A percentile compares a stretch with the other conserved stretches of the same genome.
Conservation (phyloP, 768 basidiomycete genomes). For the Auricularia cornea region DNA sequence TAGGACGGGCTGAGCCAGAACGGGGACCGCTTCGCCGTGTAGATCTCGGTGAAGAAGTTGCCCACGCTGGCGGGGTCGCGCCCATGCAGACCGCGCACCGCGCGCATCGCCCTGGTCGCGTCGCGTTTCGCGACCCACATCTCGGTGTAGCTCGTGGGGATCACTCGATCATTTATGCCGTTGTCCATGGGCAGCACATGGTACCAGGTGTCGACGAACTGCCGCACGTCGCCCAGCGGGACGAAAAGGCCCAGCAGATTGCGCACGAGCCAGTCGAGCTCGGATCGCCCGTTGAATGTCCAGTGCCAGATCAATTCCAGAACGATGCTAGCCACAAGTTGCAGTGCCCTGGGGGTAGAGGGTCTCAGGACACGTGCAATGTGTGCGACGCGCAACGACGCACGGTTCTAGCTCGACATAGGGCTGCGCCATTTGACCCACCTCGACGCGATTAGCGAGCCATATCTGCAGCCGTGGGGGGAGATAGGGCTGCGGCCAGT, state of each 20-base stretch:
- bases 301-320: background rate
- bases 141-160: background rate
- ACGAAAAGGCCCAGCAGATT: conserved; percentile 1
- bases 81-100: background rate
- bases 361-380: background rate
- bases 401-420: background rate
- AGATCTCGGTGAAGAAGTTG: conserved; percentile 1
- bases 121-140: background rate
- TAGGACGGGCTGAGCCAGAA: background rate
- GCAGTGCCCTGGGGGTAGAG: background rate
- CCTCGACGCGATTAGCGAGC: background rate
- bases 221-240: background rate
- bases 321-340: background rate
- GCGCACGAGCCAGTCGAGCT: conserved; percentile 1
- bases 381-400: background rate
- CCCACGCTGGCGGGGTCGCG: background rate
- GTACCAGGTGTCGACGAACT: background rate
- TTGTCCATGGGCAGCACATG: background rate
- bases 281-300: background rate
- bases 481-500: background rate
- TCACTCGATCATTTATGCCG: background rate
- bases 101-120: background rate
- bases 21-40: background rate
- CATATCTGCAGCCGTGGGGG: background rate
- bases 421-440: background rate